These are phyloP conservation scores for Fraxinus angustifolia DNA, from an alignment of 305 asterid genomes.

Conservation along the genomic window DNA sequence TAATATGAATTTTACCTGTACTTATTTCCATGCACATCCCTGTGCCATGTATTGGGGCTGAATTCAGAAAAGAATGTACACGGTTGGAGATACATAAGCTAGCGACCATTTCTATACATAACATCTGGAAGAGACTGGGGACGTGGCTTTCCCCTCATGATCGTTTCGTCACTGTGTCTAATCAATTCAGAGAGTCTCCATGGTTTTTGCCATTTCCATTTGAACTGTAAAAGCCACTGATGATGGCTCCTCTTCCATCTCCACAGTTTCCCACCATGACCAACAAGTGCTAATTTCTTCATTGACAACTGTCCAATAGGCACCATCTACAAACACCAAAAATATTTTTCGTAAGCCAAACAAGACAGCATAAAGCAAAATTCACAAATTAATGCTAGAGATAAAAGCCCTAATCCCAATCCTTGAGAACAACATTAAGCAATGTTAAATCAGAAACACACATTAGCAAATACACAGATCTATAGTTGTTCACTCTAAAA, in stretches of 20 bases:
- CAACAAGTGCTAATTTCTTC: constrained; percentile 82
- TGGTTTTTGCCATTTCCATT: constrained; percentile 99
- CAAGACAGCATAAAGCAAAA: not conserved
- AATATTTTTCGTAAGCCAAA: constrained; percentile 1
- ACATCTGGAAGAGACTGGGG: constrained; percentile 70
- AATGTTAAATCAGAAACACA: not conserved
- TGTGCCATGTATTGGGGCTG: constrained; percentile 34
- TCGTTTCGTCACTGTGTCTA: constrained; percentile 91
- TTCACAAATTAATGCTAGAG: not conserved
- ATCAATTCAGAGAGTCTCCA: constrained; percentile 97
- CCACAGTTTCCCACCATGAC: constrained; percentile 96
- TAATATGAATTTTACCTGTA: constrained; percentile 26
- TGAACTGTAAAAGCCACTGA: constrained; percentile 97
- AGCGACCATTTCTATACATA: constrained; percentile 64
- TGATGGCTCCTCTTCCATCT: constrained; percentile 99
- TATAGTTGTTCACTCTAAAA: not conserved
- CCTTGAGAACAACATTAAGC: not conserved
- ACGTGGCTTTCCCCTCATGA: constrained; percentile 82
- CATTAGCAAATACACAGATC: not conserved
- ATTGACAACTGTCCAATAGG: constrained; percentile 83
- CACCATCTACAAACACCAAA: constrained; percentile 63
- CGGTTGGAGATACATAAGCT: constrained; percentile 29
- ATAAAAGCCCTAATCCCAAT: not conserved
- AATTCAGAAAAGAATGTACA: constrained; percentile 39
- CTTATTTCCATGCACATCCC: constrained; percentile 26